Evolutionary conservation across 2,329 filamentous ascomycete genomes (phyloP), one percentile per base, ranked within the genome.

Genomic region (Acrocalymma vagum): DNA sequence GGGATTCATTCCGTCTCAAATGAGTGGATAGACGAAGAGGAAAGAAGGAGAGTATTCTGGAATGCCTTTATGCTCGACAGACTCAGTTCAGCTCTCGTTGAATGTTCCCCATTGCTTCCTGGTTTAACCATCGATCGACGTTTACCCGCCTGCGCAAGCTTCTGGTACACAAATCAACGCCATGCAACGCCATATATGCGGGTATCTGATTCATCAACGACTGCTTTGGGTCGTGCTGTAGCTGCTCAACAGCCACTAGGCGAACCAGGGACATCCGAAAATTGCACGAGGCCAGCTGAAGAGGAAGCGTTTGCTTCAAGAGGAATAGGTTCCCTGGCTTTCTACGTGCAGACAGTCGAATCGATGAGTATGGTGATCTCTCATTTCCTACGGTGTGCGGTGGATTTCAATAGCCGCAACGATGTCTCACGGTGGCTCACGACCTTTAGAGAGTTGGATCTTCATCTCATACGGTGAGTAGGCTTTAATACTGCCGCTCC

Each of bases 111-210:
- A 3, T 15, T 4, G 6, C 13, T 30, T 29, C 13, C 18, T 9
- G 20, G 18, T 16, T 10, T 8, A 16, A 11, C n/a, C 3, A 11
- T 20, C 6, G 7, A 13, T 9, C 35, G 29, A 15, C 20, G 22
- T 15, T 16, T 42, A 9, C 38, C 38, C 14, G 38, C 21, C 3
- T 42, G 38, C 20, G 31, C 23, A 6, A 35, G 38, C 29, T 42
- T 42, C 17, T 42, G 38, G 38, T 34, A 18, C 20, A 42, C 38
- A 9, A 42, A 42, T 24, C 38, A 30, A 18, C 10, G 16, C 8
- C 17, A n/a, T 3, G 6, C 18, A n/a, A 42, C 38, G 15, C 38
- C 38, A 34, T 33, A 26, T 16, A 6, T 40, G 18, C 14, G 13
- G 8, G 11, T 21, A 13, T 23, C 27, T 10, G 27, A 29, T 9